A percentile compares a stretch with the other conserved stretches of the same genome.
Evolutionary conservation across 352 stramenopile genomes (phyloP).

Genomic region (Phytopythium delawarense): DNA sequence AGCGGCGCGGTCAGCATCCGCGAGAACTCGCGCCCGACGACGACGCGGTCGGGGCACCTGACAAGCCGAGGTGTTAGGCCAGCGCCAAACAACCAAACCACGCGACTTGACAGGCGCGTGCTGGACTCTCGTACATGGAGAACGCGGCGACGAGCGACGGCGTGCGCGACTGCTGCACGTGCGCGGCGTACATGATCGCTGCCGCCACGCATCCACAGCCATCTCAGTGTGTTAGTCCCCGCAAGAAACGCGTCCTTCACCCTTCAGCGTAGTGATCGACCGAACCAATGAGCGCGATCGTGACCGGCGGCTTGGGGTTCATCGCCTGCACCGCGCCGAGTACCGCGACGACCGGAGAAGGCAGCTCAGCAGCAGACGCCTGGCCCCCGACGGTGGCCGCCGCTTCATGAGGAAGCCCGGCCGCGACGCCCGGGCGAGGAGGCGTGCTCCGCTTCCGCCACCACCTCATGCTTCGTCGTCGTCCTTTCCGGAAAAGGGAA

Average conservation of each 20-base stretch:
- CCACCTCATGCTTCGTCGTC: conserved; percentile 3
- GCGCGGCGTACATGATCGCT: conserved; percentile 52
- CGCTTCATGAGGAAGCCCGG: not conserved
- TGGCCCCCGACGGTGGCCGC: not conserved
- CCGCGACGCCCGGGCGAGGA: not conserved
- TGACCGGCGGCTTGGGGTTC: conserved; percentile 57
- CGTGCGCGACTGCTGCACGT: conserved; percentile 43
- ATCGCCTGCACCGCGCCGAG: conserved; percentile 42
- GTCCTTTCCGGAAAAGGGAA: not conserved
- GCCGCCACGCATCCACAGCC: not conserved
- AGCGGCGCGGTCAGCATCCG: conserved; percentile 67
- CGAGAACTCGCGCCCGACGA: conserved; percentile 30
- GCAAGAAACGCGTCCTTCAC: not conserved
- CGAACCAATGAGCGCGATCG: conserved; percentile 38
- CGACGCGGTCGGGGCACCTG: conserved; percentile 67
- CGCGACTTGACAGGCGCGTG: not conserved
- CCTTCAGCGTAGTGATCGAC: not conserved
- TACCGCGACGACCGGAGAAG: conserved; percentile 27
- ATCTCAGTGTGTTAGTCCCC: not conserved
- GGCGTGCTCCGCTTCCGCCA: not conserved
- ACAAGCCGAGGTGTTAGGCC: not conserved
- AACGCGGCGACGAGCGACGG: conserved; percentile 35
- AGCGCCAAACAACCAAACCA: too few relatives aligned
- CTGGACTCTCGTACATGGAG: conserved; percentile 33
- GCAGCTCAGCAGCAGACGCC: not conserved